Base-by-base conservation (phyloP, 2,329 filamentous ascomycete genomes). In the Ceratocystis huliohia region DNA sequence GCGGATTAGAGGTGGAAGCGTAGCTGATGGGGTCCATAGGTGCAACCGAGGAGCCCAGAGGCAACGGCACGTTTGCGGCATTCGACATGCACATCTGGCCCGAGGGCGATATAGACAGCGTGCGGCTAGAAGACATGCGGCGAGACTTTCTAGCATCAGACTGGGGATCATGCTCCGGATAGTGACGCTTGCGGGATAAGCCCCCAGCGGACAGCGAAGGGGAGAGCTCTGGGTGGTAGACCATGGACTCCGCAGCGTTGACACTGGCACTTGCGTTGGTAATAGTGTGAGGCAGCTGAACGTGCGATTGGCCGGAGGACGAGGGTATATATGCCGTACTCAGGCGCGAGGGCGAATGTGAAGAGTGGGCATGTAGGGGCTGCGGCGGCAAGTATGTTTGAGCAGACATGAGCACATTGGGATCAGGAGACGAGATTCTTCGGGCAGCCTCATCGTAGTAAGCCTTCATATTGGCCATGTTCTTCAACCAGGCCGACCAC, bases 401-500 rank as follows among this genome's bases (percentile, higher is more conserved):
- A 4, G 63, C 25, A 7, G 59, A 33, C 46, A 41, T 53, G 25
- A 65, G 56, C 22, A 59, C 28, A 13, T 44, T 48, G 25, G 61
- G 61, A 50, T 64, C 66, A 44, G 69, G 50, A 7, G 75, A 72
- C 7, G 77, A 75, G 50, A 75, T 72, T 65, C 75, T 75, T 41
- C 81, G 82, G 37, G 89, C 88, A 67, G 83, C 82, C 70, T 92
- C 86, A 37, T 67, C 63, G 76, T 91, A 91, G 76, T 91, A 96
- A 64, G 87, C 85, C 70, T 87, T 86, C 73, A 96, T 96, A 70
- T 87, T 88, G 64, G 88, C 83, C 65, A 97, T 80, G 74, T 91
- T 91, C 69, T 81, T 79, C 72, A 96, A 86, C 94, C 94, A 97
- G 65, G 86, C 82, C 62, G 85, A 82, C 94, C 94, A 99, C 74